Conservation (phyloP, 1,139 yeast species). For the Yamadazyma trypodendri region DNA sequence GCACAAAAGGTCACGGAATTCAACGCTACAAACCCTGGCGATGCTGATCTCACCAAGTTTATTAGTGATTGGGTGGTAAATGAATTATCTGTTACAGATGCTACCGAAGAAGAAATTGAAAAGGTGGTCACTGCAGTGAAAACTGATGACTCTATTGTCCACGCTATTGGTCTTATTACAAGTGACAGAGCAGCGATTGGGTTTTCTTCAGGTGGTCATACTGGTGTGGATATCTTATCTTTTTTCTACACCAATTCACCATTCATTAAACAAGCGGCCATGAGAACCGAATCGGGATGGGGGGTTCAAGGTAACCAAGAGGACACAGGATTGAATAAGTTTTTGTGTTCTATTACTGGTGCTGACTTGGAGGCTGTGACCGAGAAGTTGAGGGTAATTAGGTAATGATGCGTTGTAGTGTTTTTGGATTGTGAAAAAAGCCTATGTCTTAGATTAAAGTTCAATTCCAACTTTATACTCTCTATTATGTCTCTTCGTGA, state of each 20-base stretch:
- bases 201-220: constrained; percentile 90
- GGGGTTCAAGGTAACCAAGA: constrained; percentile 76
- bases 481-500: neutral
- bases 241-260: constrained; percentile 67
- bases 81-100: constrained; percentile 61
- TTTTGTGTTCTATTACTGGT: constrained; percentile 58
- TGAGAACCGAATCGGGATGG: constrained; percentile 28
- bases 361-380: constrained; percentile 55
- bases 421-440: too few relatives aligned
- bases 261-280: constrained; percentile 34
- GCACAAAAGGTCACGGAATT: constrained; percentile 28
- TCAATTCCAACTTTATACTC: too few relatives aligned
- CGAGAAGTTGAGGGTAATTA: constrained; percentile 11
- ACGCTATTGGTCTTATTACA: constrained; percentile 40
- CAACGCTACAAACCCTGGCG: constrained; percentile 25
- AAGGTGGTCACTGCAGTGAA: constrained; percentile 20
- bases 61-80: constrained; percentile 49
- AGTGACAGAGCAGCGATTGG: constrained; percentile 76
- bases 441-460: constrained; percentile 1
- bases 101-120: constrained; percentile 48
- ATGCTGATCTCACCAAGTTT: constrained; percentile 35
- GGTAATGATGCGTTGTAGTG: too few relatives aligned
- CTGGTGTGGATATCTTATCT: constrained; percentile 85
- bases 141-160: constrained; percentile 12
- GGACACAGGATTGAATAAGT: constrained; percentile 76